Percentiles rank a stretch among this genome's conserved stretches.
phyloP scores from a whole-genome alignment of 345 rosid genomes.

The Boechera divaricarpa region DNA sequence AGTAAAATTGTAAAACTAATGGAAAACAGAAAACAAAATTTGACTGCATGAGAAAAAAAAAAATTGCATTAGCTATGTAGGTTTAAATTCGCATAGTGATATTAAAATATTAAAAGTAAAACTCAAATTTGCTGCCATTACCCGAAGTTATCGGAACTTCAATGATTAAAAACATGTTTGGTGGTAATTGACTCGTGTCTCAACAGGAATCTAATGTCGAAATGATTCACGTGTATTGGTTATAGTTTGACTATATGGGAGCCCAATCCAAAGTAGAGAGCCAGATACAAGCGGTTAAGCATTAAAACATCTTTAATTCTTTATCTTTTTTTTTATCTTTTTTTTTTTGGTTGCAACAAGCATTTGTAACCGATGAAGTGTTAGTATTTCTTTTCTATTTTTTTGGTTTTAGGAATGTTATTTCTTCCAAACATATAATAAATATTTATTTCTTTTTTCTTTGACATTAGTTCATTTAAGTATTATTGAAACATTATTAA shows the following conservation, averaged over 20 bases:
- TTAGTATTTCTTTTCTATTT: neutral
- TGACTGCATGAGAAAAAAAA: neutral
- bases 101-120: neutral
- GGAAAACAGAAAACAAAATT: neutral
- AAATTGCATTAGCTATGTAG: neutral
- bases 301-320: neutral
- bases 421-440: neutral
- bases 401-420: too few species aligned
- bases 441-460: too few species aligned
- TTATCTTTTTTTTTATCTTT: too few species aligned
- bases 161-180: conserved; percentile 21
- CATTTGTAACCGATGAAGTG: neutral
- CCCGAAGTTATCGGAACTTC: conserved; percentile 10
- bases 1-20: neutral
- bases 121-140: conserved; percentile 7
- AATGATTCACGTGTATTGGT: conserved; percentile 31
- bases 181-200: conserved; percentile 36
- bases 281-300: neutral
- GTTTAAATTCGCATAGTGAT: neutral
- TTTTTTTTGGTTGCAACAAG: neutral
- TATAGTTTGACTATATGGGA: conserved; percentile 15
- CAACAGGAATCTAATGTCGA: conserved; percentile 29
- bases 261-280: neutral
- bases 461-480: too few species aligned
- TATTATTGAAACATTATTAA: too few species aligned